A percentile compares a stretch with the other conserved stretches of the same genome.
phyloP scores from a whole-genome alignment of 129 eudicot genomes.

The Saposhnikovia divaricata region DNA sequence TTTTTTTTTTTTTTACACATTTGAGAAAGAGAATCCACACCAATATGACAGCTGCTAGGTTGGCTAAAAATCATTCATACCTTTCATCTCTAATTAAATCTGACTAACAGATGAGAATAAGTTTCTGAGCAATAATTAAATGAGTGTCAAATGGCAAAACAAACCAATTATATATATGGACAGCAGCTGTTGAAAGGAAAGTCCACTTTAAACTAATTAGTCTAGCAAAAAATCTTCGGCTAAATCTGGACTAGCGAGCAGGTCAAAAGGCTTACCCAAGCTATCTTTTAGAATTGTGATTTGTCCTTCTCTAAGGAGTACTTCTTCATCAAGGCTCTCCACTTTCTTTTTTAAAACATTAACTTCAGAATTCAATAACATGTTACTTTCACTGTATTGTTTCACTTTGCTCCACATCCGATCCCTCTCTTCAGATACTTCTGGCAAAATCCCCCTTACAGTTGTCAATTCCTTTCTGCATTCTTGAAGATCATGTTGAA shows the following conservation, averaged over 20 bases:
- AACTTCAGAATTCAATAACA: conserved; percentile 62
- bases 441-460: conserved; percentile 61
- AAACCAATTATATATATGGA: neutral
- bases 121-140: neutral
- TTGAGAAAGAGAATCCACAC: neutral
- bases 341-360: conserved; percentile 62
- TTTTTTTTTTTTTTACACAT: neutral
- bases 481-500: conserved; percentile 65
- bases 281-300: conserved; percentile 80
- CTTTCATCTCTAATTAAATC: neutral
- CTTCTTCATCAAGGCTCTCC: conserved; percentile 80
- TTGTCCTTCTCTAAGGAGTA: conserved; percentile 86
- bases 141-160: neutral
- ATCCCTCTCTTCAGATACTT: conserved; percentile 82
- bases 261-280: conserved; percentile 71
- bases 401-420: conserved; percentile 86
- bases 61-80: neutral
- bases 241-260: conserved; percentile 46
- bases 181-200: neutral
- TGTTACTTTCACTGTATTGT: conserved; percentile 68
- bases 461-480: conserved; percentile 55
- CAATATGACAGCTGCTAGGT: neutral
- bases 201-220: neutral
- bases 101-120: neutral
- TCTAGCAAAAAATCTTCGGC: conserved; percentile 38